These are phyloP conservation scores for Suillus ampliporus DNA, from an alignment of 768 basidiomycete genomes.

Conservation along the genomic window DNA sequence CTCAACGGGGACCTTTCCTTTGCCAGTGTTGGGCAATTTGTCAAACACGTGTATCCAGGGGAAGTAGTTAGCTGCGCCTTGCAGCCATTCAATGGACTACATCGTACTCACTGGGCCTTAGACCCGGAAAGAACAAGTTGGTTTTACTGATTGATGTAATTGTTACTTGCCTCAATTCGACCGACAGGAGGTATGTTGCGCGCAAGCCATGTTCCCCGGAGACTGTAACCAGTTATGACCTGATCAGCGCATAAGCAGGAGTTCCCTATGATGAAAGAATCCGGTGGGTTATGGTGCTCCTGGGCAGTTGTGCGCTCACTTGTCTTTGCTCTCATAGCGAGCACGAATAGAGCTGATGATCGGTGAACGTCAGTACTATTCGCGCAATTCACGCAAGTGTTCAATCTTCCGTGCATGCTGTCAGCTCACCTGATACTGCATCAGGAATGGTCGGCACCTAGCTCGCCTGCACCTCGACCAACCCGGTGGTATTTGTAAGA, in stretches of 20 bases:
- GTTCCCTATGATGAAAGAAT: neutral
- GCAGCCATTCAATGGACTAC: too few relatives aligned
- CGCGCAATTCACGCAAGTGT: neutral
- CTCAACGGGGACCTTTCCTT: neutral
- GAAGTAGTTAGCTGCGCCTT: neutral
- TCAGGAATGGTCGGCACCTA: neutral
- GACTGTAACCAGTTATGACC: neutral
- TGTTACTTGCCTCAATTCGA: neutral
- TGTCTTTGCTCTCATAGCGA: neutral
- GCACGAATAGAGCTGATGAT: neutral
- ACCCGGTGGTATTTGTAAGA: neutral
- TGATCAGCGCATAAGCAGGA: neutral
- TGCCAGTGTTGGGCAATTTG: neutral
- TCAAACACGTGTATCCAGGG: too few relatives aligned
- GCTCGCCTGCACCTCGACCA: neutral
- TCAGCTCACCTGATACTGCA: neutral
- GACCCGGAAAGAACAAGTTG: neutral
- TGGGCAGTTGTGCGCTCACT: neutral
- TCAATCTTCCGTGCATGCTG: neutral
- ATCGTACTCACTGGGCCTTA: neutral
- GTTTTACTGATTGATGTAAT: neutral
- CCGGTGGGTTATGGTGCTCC: neutral
- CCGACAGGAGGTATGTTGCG: neutral
- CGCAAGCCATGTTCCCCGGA: neutral
- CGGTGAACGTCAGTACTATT: neutral